A percentile compares a stretch with the other conserved stretches of the same genome.
phyloP scores from a whole-genome alignment of 306 rosid genomes.

The Gastrolobium villosum region DNA sequence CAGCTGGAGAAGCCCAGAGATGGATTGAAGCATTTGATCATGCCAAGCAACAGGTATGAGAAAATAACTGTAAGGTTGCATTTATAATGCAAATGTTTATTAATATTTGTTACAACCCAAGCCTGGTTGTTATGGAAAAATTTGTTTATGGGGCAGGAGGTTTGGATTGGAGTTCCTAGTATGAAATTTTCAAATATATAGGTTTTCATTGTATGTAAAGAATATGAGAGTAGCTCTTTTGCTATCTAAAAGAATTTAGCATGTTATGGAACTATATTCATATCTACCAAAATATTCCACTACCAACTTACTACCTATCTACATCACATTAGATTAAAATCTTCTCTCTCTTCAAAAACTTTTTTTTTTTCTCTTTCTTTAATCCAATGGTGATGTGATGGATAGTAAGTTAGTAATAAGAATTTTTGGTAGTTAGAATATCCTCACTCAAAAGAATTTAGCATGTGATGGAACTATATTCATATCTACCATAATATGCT shows the following conservation, averaged over 20 bases:
- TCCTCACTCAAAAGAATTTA: slow-evolving; percentile 5
- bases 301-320: no score
- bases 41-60: slow-evolving; percentile 87
- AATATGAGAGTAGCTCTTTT: neutral
- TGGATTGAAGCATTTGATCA: slow-evolving; percentile 97
- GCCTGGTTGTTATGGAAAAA: neutral
- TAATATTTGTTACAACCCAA: slow-evolving; percentile 10
- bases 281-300: slow-evolving; percentile 22
- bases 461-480: neutral
- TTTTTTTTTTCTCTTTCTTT: no score
- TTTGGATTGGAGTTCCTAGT: neutral
- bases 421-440: no score
- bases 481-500: slow-evolving; percentile 18
- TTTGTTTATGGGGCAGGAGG: neutral
- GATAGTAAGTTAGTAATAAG: no score
- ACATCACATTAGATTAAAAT: no score
- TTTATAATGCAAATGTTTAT: neutral
- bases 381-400: no score
- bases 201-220: neutral
- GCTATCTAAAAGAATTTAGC: neutral
- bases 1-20: slow-evolving; percentile 74
- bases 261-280: neutral
- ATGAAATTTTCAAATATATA: neutral
- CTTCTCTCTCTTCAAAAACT: no score
- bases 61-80: slow-evolving; percentile 33